A percentile compares a stretch with the other conserved stretches of the same genome.
phyloP scores from a whole-genome alignment of 1,284 basidiomycete species.

The Rhizopogon hawkerae region DNA sequence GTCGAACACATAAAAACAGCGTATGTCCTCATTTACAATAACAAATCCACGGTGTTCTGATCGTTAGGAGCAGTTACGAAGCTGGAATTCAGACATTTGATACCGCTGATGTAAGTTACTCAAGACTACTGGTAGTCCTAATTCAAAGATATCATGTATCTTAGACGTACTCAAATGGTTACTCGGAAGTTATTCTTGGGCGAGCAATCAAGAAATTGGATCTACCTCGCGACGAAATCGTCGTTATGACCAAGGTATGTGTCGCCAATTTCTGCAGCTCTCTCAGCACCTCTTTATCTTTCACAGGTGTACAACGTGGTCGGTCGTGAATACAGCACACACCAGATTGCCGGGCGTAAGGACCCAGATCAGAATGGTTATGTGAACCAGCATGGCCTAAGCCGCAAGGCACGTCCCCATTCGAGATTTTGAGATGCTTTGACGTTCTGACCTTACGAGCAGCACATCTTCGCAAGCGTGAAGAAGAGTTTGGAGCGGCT shows the following conservation, averaged over 20 bases:
- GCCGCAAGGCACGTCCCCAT: constrained; percentile 34
- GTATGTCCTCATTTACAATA: constrained; percentile 22
- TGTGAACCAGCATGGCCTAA: constrained; percentile 48
- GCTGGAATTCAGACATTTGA: constrained; percentile 65
- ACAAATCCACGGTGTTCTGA: constrained; percentile 1
- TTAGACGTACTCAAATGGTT: constrained; percentile 60
- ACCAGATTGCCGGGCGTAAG: constrained; percentile 11
- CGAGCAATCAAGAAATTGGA: constrained; percentile 68
- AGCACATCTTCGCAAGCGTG: constrained; percentile 70
- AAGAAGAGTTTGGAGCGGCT: constrained; percentile 58
- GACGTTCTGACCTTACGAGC: not conserved
- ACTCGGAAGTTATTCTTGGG: constrained; percentile 69
- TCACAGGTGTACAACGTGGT: constrained; percentile 32
- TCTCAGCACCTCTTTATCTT: not conserved
- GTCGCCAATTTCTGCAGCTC: not conserved
- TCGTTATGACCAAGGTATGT: constrained; percentile 67
- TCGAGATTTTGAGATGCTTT: not conserved
- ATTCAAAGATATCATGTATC: not conserved
- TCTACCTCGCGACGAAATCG: constrained; percentile 67
- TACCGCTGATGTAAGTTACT: constrained; percentile 42
- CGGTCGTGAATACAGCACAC: constrained; percentile 21
- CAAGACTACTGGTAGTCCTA: not conserved
- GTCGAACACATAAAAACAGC: constrained; percentile 51
- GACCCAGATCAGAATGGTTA: constrained; percentile 42
- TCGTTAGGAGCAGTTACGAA: constrained; percentile 35